These are phyloP conservation scores for Alternaria sp. DNA, from an alignment of 2,329 filamentous ascomycete genomes.

Conservation along the genomic window DNA sequence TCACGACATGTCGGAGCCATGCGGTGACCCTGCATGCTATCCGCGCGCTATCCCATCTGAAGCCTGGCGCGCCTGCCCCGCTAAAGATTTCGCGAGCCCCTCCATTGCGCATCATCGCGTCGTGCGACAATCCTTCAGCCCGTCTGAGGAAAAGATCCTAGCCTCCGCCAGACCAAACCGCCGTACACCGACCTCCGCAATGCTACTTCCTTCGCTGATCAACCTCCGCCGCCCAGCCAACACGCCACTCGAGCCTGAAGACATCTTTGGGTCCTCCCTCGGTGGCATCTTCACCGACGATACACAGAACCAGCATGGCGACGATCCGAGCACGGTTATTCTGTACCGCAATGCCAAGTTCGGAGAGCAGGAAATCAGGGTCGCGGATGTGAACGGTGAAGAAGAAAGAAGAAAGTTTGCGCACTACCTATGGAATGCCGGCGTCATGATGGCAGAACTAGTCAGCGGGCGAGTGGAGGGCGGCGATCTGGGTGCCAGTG, in stretches of 20 bases:
- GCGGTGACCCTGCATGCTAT: constrained; percentile 9
- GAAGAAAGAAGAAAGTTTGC: constrained; percentile 68
- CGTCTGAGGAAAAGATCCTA: neutral
- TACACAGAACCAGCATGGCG: constrained; percentile 70
- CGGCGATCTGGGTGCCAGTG: constrained; percentile 19
- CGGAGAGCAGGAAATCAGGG: constrained; percentile 48
- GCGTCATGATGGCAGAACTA: constrained; percentile 55
- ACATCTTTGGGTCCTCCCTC: constrained; percentile 65
- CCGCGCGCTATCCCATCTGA: neutral
- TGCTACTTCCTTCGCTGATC: constrained; percentile 40
- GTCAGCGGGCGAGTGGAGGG: constrained; percentile 41
- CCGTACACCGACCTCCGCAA: neutral
- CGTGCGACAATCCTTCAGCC: neutral
- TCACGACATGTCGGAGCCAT: constrained; percentile 22
- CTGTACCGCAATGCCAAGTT: constrained; percentile 59
- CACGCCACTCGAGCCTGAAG: constrained; percentile 58
- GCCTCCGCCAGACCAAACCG: neutral
- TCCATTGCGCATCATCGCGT: constrained; percentile 2
- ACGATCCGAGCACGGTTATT: constrained; percentile 61
- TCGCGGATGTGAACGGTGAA: constrained; percentile 58
- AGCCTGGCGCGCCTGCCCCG: neutral
- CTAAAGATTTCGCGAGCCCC: neutral
- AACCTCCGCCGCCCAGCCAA: constrained; percentile 32
- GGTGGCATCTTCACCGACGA: constrained; percentile 73
- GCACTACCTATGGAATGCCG: constrained; percentile 77